phyloP scores from a whole-genome alignment of 2,329 filamentous ascomycete species.

The Microcera coccophila region DNA sequence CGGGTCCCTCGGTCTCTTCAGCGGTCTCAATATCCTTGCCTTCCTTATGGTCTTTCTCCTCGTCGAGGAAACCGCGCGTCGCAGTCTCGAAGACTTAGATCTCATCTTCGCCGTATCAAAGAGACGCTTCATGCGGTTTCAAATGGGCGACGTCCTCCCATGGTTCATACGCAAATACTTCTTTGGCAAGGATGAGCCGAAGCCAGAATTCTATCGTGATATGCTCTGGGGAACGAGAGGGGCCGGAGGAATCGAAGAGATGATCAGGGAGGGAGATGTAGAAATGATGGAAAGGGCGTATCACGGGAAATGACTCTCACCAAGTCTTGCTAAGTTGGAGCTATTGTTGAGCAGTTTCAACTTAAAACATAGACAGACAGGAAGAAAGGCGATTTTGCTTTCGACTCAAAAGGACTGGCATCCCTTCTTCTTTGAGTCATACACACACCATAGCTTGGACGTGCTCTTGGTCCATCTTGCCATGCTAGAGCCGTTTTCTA shows the following conservation, averaged over 20 bases:
- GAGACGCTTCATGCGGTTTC: constrained; percentile 28
- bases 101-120: constrained; percentile 33
- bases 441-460: too few relatives aligned
- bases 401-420: too few relatives aligned
- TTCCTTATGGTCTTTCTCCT: constrained; percentile 40
- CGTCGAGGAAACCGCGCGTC: constrained; percentile 37
- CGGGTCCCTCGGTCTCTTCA: constrained; percentile 41
- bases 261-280: background rate
- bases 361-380: too few relatives aligned
- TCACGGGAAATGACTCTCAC: too few relatives aligned
- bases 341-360: too few relatives aligned
- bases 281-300: too few relatives aligned
- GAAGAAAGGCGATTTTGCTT: too few relatives aligned
- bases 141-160: constrained; percentile 27
- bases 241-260: too few relatives aligned
- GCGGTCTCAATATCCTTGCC: constrained; percentile 41
- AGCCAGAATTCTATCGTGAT: background rate
- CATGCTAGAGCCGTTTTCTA: too few relatives aligned
- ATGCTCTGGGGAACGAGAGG: background rate
- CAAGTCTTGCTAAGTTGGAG: too few relatives aligned
- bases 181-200: background rate
- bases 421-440: too few relatives aligned
- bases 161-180: constrained; percentile 16
- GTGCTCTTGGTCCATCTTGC: too few relatives aligned
- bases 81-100: constrained; percentile 35